Evolutionary conservation across 371 early-diverging fungal species (phyloP).

Genomic region (Haplosporangium sp.): DNA sequence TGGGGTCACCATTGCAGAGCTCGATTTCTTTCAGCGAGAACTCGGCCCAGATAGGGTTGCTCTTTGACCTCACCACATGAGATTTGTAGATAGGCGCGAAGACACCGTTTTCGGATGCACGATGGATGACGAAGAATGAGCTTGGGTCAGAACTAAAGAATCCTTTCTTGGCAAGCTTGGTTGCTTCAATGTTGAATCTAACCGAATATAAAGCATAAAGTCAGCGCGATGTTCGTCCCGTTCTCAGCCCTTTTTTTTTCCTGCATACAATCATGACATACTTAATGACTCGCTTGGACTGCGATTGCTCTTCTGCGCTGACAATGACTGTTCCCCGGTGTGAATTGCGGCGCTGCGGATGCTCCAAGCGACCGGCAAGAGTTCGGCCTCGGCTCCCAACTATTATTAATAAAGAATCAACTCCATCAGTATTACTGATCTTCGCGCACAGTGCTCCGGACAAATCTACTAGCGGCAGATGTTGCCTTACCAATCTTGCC

Average conservation of each 20-base stretch:
- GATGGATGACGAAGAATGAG: constrained; percentile 48
- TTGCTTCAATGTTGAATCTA: constrained; percentile 44
- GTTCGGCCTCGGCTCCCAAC: constrained; percentile 47
- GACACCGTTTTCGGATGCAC: constrained; percentile 47
- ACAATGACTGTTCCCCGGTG: constrained; percentile 44
- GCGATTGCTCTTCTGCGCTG: constrained; percentile 45
- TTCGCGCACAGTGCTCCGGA: too few relatives aligned
- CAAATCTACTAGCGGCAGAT: too few relatives aligned
- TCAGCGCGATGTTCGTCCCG: not conserved
- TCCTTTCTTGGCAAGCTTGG: constrained; percentile 42
- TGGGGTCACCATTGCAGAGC: constrained; percentile 55
- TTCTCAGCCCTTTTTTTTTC: too few relatives aligned
- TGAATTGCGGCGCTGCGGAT: constrained; percentile 29
- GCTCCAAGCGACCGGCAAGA: constrained; percentile 37
- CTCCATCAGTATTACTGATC: too few relatives aligned
- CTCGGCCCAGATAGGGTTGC: constrained; percentile 31
- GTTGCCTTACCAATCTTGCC: constrained; percentile 51
- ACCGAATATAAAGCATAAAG: not conserved
- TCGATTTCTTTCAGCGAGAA: constrained; percentile 48
- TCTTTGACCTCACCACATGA: constrained; percentile 34
- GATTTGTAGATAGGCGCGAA: constrained; percentile 54
- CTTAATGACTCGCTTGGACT: constrained; percentile 37
- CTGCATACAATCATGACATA: constrained; percentile 12
- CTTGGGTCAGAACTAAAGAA: constrained; percentile 50
- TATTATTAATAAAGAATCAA: not conserved